Base-by-base conservation (phyloP, 257 asterid species). In the Solanum sitiens region DNA sequence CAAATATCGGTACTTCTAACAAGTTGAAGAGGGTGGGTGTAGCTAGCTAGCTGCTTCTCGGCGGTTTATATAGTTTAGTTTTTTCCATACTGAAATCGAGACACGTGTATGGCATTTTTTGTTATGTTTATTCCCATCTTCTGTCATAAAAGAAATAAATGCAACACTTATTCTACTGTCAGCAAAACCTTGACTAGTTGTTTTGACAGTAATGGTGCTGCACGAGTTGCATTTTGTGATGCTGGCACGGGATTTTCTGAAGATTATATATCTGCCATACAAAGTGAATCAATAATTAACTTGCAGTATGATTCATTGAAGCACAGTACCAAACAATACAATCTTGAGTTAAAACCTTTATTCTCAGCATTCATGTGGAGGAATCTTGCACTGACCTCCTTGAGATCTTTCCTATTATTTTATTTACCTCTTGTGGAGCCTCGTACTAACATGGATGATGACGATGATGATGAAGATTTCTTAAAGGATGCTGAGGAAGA, bases 401-500 rank as follows among this genome's bases (percentile, higher is more conserved):
- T 95, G 91, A 93, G 99, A 92, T 93, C 96, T 20, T 94, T 97
- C 88, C 90, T 94, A 76, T 72, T 92, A 73, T 95, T 94, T 92
- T 97, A 94, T 89, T 90, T 97, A 92, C 99, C 99, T 83, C 96
- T 95, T 86, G 20, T 97, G 95, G 98, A 95, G 95, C 96, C 96
- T 73, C 93, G 79, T 53, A 27, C 93, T 30, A 92, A 53, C 63
- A 39, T 83, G 86, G 98, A 95, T 80, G 97, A 94, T 21, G 84
- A 32, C 9, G 98, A 32, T 12, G 98, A 94, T 3, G 98, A 97
- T 79, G 99, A 94, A 1, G 95, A 92, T 88, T 94, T 93, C 90
- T 92, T 94, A 83, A 89, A 86, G 79, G 98, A 96, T 59, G 85
- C 89, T 86, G 84, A 80, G 77, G 95, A 89, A 80, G 94, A 86